Evolutionary conservation across 2,329 filamentous ascomycete genomes (phyloP).

Genomic region (Pseudopyricularia cyperi): DNA sequence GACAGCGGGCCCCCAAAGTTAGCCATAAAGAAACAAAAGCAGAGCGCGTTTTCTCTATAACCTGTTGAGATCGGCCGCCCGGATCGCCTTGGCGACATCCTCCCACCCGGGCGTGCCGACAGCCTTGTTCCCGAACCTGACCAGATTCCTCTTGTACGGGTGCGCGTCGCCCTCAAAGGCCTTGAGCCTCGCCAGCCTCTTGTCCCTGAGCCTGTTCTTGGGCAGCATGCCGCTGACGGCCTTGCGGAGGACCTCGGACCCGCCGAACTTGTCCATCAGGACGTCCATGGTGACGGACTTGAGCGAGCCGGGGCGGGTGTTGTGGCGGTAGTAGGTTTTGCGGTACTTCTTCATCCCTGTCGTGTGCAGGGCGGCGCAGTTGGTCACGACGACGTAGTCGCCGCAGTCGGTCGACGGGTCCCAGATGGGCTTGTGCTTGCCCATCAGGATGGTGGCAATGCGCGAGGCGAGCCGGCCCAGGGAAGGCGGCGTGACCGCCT

Average conservation of each 20-base stretch:
- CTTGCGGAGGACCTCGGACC: conserved; percentile 77
- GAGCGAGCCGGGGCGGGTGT: conserved; percentile 75
- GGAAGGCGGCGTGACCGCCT: conserved; percentile 53
- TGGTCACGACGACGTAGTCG: conserved; percentile 92
- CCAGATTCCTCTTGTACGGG: conserved; percentile 80
- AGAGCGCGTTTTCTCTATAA: too few relatives aligned
- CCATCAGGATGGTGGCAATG: conserved; percentile 84
- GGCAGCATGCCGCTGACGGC: conserved; percentile 96
- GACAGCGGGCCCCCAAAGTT: not conserved
- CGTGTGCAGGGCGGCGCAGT: conserved; percentile 73
- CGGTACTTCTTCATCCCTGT: conserved; percentile 88
- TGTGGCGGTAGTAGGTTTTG: conserved; percentile 94
- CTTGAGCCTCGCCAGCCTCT: conserved; percentile 78
- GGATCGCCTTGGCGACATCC: conserved; percentile 33
- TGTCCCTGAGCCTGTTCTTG: conserved; percentile 86
- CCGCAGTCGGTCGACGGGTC: conserved; percentile 97
- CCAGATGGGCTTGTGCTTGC: conserved; percentile 97
- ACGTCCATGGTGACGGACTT: conserved; percentile 87
- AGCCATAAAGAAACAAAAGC: too few relatives aligned
- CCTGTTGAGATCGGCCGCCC: conserved; percentile 33
- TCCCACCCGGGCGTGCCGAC: conserved; percentile 43
- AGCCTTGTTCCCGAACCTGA: conserved; percentile 52
- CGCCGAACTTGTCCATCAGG: conserved; percentile 88
- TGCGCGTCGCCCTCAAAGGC: conserved; percentile 88
- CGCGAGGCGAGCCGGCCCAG: conserved; percentile 80